phyloP scores from a whole-genome alignment of 306 rosid genomes.

The Gynostemma pentaphyllum region DNA sequence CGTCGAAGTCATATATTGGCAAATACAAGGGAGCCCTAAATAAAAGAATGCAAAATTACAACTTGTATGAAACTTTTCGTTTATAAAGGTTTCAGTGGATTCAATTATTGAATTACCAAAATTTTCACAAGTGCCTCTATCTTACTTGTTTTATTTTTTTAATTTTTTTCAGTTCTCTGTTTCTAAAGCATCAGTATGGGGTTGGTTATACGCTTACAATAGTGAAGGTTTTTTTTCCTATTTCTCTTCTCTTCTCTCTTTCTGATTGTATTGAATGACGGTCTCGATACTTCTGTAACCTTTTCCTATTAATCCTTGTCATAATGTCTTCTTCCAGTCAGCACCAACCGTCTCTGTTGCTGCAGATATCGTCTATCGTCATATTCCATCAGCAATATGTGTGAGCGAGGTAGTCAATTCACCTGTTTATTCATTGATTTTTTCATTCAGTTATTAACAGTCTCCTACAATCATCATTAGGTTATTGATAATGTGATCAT shows the following conservation, averaged over 20 bases:
- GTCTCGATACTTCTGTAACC: background rate
- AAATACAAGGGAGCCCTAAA: no score
- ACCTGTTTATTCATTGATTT: background rate
- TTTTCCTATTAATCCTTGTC: conserved; percentile 10
- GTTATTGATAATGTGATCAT: background rate
- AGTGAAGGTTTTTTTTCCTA: conserved; percentile 56
- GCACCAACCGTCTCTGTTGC: conserved; percentile 75
- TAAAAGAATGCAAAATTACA: no score
- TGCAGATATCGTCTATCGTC: conserved; percentile 73
- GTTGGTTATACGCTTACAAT: conserved; percentile 93
- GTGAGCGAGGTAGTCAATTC: conserved; percentile 70
- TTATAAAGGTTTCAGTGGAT: background rate
- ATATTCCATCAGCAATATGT: conserved; percentile 85
- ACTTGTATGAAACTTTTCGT: no score
- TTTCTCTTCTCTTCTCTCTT: conserved; percentile 12
- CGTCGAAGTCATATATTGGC: no score
- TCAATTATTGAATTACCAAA: background rate
- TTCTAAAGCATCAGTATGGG: conserved; percentile 92
- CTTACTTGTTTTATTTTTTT: background rate
- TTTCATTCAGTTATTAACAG: background rate
- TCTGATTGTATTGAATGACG: conserved; percentile 10
- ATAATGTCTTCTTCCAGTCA: conserved; percentile 41
- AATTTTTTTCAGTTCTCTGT: conserved; percentile 65
- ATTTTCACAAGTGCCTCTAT: background rate
- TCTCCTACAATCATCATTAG: background rate